A percentile compares a stretch with the other conserved stretches of the same genome.
phyloP scores from a whole-genome alignment of 345 rosid genomes.

The Eucalyptus lansdowneana region DNA sequence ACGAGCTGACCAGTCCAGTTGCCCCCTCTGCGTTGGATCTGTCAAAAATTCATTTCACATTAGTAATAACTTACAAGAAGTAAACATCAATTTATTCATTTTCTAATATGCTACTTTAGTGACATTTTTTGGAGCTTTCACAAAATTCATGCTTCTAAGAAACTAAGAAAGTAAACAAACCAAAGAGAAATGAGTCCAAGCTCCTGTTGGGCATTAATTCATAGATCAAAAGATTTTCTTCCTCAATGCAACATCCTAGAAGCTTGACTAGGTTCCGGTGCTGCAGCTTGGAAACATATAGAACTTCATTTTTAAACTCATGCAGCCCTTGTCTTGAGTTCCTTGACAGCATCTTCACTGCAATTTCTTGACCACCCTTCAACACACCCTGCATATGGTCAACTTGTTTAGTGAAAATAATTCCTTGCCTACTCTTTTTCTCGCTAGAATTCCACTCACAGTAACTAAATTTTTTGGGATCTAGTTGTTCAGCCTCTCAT shows the following conservation, averaged over 20 bases:
- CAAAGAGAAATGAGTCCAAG: slow-evolving; percentile 24
- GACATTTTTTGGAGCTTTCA: too few relatives aligned
- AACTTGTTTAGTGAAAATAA: not conserved
- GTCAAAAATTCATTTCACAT: not conserved
- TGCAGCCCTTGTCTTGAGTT: not conserved
- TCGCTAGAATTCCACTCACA: not conserved
- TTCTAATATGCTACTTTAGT: too few relatives aligned
- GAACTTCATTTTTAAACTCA: not conserved
- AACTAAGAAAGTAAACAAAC: not conserved
- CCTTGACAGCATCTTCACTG: not conserved
- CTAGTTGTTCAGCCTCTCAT: not conserved
- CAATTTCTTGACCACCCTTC: not conserved
- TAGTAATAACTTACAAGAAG: too few relatives aligned
- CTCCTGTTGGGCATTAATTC: slow-evolving; percentile 40
- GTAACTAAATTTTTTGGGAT: not conserved
- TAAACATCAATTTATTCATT: too few relatives aligned
- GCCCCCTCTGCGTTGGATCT: slow-evolving; percentile 7
- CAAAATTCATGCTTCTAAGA: not conserved
- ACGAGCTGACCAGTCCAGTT: slow-evolving; percentile 3
- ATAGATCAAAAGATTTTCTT: slow-evolving; percentile 20
- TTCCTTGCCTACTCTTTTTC: too few relatives aligned
- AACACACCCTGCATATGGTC: not conserved
- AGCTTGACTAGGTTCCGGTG: slow-evolving; percentile 29
- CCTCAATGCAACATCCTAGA: slow-evolving; percentile 16
- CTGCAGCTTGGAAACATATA: slow-evolving; percentile 14